Conservation (phyloP, 164 flowering plant species). For the Chloranthus sessilifolius region DNA sequence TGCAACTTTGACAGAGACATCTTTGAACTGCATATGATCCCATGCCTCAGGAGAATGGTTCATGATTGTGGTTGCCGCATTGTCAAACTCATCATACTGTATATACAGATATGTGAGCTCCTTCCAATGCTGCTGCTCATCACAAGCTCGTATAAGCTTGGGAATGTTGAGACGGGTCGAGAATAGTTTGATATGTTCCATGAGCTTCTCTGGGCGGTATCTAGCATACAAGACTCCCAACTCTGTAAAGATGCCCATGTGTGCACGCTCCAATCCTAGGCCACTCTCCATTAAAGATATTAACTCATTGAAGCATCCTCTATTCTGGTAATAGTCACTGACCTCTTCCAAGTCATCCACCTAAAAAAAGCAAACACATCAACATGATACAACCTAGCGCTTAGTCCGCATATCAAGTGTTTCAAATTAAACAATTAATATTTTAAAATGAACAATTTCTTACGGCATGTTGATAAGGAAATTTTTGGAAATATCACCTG, state of each 20-base stretch:
- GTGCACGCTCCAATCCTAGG: conserved; percentile 96
- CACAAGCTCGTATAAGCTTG: conserved; percentile 83
- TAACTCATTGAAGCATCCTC: conserved; percentile 93
- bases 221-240: conserved; percentile 97
- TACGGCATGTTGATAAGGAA: too few species aligned
- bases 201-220: conserved; percentile 95
- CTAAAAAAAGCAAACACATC: conserved; percentile 35
- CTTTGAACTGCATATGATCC: conserved; percentile 94
- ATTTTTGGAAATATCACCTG: conserved; percentile 27
- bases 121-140: conserved; percentile 88
- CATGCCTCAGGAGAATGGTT: conserved; percentile 94
- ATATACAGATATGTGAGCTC: conserved; percentile 76
- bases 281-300: conserved; percentile 99
- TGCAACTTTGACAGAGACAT: conserved; percentile 87
- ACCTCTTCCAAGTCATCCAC: conserved; percentile 99
- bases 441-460: too few species aligned
- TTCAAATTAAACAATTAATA: too few species aligned
- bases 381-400: conserved; percentile 2
- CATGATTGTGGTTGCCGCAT: conserved; percentile 95
- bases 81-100: conserved; percentile 91
- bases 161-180: conserved; percentile 81
- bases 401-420: background rate
- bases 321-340: conserved; percentile 90
- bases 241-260: conserved; percentile 99
- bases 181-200: conserved; percentile 92